Percentiles rank a stretch among this genome's conserved stretches.
Evolutionary conservation across 768 basidiomycete genomes (phyloP).

Genomic region (Mycena chlorophos): DNA sequence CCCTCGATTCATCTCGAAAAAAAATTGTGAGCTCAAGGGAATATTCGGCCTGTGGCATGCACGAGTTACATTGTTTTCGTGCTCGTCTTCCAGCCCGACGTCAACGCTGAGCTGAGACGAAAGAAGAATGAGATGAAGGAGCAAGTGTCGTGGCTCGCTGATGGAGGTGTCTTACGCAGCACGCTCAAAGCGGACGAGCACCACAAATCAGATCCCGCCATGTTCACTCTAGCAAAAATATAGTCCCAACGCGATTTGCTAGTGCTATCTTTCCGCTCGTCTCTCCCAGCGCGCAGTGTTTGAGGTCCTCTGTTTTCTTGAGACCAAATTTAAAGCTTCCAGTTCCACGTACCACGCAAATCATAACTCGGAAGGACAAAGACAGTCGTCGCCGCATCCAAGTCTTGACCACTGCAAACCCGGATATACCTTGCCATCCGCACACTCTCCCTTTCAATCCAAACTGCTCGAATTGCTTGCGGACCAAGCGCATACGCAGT

Average conservation of each 20-base stretch:
- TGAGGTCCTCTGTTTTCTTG: constrained; percentile 27
- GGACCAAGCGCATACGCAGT: constrained; percentile 49
- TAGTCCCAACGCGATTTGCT: constrained; percentile 26
- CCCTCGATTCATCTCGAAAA: constrained; percentile 50
- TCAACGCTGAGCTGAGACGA: constrained; percentile 13
- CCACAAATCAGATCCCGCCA: neutral
- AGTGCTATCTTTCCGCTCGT: constrained; percentile 30
- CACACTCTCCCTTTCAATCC: constrained; percentile 46
- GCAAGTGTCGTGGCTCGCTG: neutral
- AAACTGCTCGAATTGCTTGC: constrained; percentile 52
- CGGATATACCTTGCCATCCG: constrained; percentile 12
- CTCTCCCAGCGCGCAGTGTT: constrained; percentile 33
- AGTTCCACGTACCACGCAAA: constrained; percentile 27
- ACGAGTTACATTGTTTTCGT: constrained; percentile 10
- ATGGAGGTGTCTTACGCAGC: neutral
- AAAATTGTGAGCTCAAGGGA: constrained; percentile 2
- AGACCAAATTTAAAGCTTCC: neutral
- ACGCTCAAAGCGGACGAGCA: neutral
- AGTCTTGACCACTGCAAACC: constrained; percentile 16
- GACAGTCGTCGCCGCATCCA: constrained; percentile 11
- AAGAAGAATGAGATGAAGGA: neutral
- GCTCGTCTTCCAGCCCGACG: constrained; percentile 13
- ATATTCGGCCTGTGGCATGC: neutral
- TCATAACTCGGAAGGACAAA: constrained; percentile 28
- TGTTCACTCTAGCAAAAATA: constrained; percentile 13